Conservation (phyloP, 2,329 filamentous ascomycete genomes). For the Fusarium newnesense region DNA sequence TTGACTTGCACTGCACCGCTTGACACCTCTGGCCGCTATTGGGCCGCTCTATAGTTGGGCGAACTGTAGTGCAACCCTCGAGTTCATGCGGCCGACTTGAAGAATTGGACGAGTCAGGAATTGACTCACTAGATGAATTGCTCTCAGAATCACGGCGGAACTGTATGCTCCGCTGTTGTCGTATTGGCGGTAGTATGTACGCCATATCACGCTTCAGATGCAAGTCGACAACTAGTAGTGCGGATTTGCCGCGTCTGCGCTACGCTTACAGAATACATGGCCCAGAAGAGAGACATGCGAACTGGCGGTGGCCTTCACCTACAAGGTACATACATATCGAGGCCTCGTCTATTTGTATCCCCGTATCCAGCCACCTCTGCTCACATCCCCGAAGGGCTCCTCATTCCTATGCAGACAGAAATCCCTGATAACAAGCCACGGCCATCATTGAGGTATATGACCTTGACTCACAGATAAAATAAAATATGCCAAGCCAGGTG, state of each 20-base stretch:
- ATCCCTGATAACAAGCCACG: slow-evolving; percentile 14
- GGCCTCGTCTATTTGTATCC: slow-evolving; percentile 28
- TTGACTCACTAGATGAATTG: slow-evolving; percentile 1
- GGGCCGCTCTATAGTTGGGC: slow-evolving; percentile 20
- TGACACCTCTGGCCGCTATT: slow-evolving; percentile 8
- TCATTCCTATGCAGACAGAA: slow-evolving; percentile 32
- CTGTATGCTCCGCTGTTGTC: slow-evolving; percentile 19
- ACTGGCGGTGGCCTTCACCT: slow-evolving; percentile 22
- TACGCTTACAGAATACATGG: not conserved
- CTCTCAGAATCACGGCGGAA: slow-evolving; percentile 15
- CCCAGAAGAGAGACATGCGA: slow-evolving; percentile 9
- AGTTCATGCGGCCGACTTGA: slow-evolving; percentile 29
- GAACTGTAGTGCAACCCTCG: slow-evolving; percentile 32
- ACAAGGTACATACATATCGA: slow-evolving; percentile 26
- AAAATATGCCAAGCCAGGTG: not conserved
- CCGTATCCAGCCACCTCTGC: slow-evolving; percentile 26
- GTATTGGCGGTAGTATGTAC: slow-evolving; percentile 21
- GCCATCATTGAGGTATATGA: not conserved
- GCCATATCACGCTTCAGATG: slow-evolving; percentile 12
- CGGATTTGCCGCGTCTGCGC: not conserved
- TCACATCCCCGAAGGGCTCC: slow-evolving; percentile 14
- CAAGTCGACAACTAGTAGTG: slow-evolving; percentile 1
- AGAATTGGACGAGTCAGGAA: slow-evolving; percentile 23
- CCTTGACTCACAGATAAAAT: not conserved
- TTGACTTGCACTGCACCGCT: slow-evolving; percentile 25